These are phyloP conservation scores for Suhomyces emberorum DNA, from an alignment of 805 yeast genomes.

Conservation along the genomic window DNA sequence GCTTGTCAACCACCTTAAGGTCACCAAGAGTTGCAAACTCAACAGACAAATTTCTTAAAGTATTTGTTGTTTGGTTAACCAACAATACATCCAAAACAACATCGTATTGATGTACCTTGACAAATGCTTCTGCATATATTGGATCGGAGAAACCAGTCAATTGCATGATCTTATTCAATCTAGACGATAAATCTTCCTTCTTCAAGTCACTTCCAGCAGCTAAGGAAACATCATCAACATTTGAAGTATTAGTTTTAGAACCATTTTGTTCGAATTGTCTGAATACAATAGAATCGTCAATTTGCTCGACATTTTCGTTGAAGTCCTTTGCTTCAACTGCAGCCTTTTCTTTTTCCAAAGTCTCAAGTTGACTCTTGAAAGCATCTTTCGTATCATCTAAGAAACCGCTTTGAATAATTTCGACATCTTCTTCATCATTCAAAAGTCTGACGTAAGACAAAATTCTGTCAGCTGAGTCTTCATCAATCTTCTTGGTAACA, in stretches of 20 bases:
- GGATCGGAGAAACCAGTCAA: constrained; percentile 98
- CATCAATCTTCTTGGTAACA: constrained; percentile 79
- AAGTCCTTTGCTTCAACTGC: constrained; percentile 54
- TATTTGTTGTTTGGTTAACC: constrained; percentile 90
- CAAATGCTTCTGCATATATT: constrained; percentile 95
- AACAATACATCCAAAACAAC: constrained; percentile 89
- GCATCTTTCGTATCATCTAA: constrained; percentile 87
- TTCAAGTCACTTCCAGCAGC: constrained; percentile 51
- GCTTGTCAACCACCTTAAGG: constrained; percentile 88
- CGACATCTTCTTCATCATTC: constrained; percentile 57
- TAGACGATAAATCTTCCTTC: constrained; percentile 64
- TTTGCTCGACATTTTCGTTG: constrained; percentile 65
- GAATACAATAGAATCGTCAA: constrained; percentile 74
- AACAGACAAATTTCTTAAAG: constrained; percentile 85
- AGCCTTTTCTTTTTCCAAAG: constrained; percentile 56
- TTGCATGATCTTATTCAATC: constrained; percentile 83
- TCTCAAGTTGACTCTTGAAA: constrained; percentile 64
- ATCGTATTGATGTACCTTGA: constrained; percentile 94
- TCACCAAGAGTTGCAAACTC: constrained; percentile 97
- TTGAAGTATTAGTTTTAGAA: constrained; percentile 19
- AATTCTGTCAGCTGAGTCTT: constrained; percentile 94
- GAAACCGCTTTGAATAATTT: constrained; percentile 63
- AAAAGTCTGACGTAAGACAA: constrained; percentile 81
- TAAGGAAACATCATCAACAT: constrained; percentile 53
- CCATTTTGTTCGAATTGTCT: constrained; percentile 63